These are phyloP conservation scores for Nidula niveotomentosa DNA, from an alignment of 1,284 basidiomycete species.

Conservation along the genomic window DNA sequence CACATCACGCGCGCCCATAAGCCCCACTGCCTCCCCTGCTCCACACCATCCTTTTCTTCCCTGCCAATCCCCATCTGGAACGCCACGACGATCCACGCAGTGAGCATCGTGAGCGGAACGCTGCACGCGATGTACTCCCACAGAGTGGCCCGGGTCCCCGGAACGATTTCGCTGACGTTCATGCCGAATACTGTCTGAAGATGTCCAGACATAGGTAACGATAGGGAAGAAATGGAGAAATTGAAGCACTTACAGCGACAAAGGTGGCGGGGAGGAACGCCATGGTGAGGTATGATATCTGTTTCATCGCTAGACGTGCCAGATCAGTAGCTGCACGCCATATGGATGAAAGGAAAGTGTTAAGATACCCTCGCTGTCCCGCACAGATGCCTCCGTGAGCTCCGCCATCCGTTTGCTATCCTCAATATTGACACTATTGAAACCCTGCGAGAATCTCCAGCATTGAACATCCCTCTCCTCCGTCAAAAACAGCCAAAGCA, in stretches of 20 bases:
- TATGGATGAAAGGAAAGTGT: slow-evolving; percentile 35
- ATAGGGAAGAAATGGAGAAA: not conserved
- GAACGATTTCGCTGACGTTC: slow-evolving; percentile 37
- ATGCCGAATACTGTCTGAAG: slow-evolving; percentile 32
- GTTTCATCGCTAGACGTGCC: slow-evolving; percentile 70
- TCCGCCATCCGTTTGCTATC: slow-evolving; percentile 45
- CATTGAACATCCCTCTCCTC: slow-evolving; percentile 68
- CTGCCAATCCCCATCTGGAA: slow-evolving; percentile 24
- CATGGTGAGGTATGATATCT: slow-evolving; percentile 55
- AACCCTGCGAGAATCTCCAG: slow-evolving; percentile 59
- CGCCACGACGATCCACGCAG: slow-evolving; percentile 41
- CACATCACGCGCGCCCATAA: slow-evolving; percentile 13
- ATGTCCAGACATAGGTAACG: not conserved
- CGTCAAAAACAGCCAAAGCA: slow-evolving; percentile 42
- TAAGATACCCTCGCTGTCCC: slow-evolving; percentile 39
- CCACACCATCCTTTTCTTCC: not conserved
- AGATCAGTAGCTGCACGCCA: slow-evolving; percentile 41
- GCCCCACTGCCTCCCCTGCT: slow-evolving; percentile 5
- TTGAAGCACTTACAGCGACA: slow-evolving; percentile 38
- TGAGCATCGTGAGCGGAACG: slow-evolving; percentile 33
- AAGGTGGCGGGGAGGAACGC: slow-evolving; percentile 55
- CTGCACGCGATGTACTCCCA: slow-evolving; percentile 33
- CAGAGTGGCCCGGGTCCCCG: slow-evolving; percentile 27
- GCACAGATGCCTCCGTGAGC: slow-evolving; percentile 36
- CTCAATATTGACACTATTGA: slow-evolving; percentile 75